These are phyloP conservation scores for Croton setiger DNA, from an alignment of 441 rosid species.

Conservation along the genomic window DNA sequence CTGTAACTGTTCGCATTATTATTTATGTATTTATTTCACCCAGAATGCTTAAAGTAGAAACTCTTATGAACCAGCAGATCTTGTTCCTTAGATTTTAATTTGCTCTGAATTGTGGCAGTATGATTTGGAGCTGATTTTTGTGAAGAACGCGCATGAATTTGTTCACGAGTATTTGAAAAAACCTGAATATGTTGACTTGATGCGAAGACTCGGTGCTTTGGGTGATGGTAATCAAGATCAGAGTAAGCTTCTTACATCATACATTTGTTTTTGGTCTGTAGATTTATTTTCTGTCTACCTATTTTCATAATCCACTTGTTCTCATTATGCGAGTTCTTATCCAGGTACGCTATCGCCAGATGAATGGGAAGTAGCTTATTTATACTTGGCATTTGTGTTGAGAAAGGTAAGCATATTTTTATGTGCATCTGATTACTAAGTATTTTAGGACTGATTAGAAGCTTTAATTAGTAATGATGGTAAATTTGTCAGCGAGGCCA, in stretches of 20 bases:
- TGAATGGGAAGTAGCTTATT: constrained; percentile 93
- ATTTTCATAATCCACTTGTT: background rate
- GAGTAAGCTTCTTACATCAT: constrained; percentile 41
- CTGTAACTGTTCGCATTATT: background rate
- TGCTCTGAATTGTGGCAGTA: constrained; percentile 48
- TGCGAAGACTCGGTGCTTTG: constrained; percentile 92
- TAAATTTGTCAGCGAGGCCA: constrained; percentile 61
- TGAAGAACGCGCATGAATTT: constrained; percentile 92
- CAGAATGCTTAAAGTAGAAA: background rate
- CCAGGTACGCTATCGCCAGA: constrained; percentile 87
- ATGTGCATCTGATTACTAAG: background rate
- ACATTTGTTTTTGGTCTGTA: background rate
- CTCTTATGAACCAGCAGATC: background rate
- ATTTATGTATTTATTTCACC: background rate
- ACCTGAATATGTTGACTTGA: constrained; percentile 72
- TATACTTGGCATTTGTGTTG: constrained; percentile 82
- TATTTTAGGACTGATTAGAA: too few relatives aligned
- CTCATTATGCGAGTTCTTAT: constrained; percentile 1
- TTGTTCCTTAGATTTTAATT: background rate
- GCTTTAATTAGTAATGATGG: too few relatives aligned
- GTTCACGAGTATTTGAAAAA: constrained; percentile 78
- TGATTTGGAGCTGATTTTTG: constrained; percentile 80
- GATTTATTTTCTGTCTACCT: background rate
- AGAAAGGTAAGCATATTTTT: constrained; percentile 52
- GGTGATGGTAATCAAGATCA: constrained; percentile 95